phyloP scores from a whole-genome alignment of 2,329 filamentous ascomycete species.

The Ceratocystis diversiconidia region DNA sequence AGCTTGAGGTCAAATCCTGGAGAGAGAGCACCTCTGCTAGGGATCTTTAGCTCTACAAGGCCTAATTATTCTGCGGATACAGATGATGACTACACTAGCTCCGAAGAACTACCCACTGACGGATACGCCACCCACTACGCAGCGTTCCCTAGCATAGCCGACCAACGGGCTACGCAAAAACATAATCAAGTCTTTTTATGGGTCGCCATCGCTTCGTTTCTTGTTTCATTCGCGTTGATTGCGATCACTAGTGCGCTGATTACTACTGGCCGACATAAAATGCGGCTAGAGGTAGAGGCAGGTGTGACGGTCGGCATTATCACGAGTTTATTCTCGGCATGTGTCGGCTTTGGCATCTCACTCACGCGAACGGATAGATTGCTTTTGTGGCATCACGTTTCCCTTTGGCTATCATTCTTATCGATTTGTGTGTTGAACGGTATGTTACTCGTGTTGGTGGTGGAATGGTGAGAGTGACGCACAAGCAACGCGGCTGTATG shows the following conservation, averaged over 20 bases:
- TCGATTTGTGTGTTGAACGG: constrained; percentile 31
- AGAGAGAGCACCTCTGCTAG: constrained; percentile 24
- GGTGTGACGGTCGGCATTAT: constrained; percentile 58
- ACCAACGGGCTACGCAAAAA: constrained; percentile 36
- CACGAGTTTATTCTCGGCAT: constrained; percentile 49
- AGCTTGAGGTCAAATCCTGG: constrained; percentile 18
- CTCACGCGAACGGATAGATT: constrained; percentile 37
- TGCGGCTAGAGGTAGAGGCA: constrained; percentile 57
- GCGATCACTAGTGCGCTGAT: constrained; percentile 51
- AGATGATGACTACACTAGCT: constrained; percentile 35
- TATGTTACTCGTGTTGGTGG: constrained; percentile 31
- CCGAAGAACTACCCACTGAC: constrained; percentile 33
- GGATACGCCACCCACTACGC: constrained; percentile 43
- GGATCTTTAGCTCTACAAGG: constrained; percentile 11
- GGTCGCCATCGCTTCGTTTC: constrained; percentile 40
- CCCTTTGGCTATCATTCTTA: constrained; percentile 28
- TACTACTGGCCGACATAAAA: constrained; percentile 51
- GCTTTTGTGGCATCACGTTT: constrained; percentile 30
- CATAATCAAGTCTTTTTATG: constrained; percentile 43
- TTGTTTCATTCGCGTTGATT: constrained; percentile 48
- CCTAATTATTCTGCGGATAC: constrained; percentile 9
- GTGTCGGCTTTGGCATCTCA: constrained; percentile 45
- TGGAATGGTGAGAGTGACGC: constrained; percentile 21
- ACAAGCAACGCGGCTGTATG: neutral
- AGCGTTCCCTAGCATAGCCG: constrained; percentile 36